Conservation (phyloP, 441 rosid genomes). For the Croton setiger region DNA sequence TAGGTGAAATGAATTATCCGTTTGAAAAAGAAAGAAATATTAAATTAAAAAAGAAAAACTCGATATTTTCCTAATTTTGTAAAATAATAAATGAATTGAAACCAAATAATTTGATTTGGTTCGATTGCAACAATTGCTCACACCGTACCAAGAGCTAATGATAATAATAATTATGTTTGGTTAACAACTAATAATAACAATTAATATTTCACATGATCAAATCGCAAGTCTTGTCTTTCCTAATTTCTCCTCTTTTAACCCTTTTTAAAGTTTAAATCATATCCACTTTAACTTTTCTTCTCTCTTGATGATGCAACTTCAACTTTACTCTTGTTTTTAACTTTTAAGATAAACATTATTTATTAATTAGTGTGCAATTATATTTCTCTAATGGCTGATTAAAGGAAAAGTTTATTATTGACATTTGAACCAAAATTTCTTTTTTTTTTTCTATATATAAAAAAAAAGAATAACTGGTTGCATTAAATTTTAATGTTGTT, state of each 20-base stretch:
- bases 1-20: too few relatives aligned
- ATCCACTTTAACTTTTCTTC: neutral
- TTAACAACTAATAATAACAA: constrained; percentile 4
- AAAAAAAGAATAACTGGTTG: neutral
- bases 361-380: neutral
- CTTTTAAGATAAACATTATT: neutral
- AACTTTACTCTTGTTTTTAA: constrained; percentile 4
- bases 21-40: too few relatives aligned
- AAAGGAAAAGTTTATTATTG: too few relatives aligned
- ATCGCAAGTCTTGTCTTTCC: constrained; percentile 9
- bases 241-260: neutral
- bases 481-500: neutral
- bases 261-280: constrained; percentile 18
- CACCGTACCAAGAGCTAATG: too few relatives aligned
- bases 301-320: constrained; percentile 1
- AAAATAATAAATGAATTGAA: too few relatives aligned
- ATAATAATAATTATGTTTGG: constrained; percentile 1
- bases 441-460: too few relatives aligned
- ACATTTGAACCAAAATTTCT: neutral
- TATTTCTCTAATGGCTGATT: neutral
- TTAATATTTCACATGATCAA: constrained; percentile 6
- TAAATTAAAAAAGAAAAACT: too few relatives aligned
- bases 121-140: too few relatives aligned
- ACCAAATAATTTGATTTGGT: too few relatives aligned
- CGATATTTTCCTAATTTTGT: too few relatives aligned